A percentile compares a stretch with the other conserved stretches of the same genome.
Conservation (phyloP, 192 early-diverging fungal genomes). For the Obelidium mucronatum region DNA sequence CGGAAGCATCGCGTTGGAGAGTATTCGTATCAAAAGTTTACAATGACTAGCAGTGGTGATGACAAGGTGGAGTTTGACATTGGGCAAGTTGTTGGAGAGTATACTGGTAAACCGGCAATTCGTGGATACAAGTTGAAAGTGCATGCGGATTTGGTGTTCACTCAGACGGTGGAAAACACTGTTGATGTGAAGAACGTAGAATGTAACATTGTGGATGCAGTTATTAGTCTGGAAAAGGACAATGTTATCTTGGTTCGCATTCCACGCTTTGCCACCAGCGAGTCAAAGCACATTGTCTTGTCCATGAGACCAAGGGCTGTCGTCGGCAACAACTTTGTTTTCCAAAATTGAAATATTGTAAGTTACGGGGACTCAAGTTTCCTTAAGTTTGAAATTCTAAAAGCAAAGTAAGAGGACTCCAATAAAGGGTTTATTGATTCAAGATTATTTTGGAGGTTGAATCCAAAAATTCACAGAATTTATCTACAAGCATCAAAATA, state of each 20-base stretch:
- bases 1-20: neutral
- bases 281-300: neutral
- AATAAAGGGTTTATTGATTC: too few species aligned
- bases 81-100: neutral
- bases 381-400: too few species aligned
- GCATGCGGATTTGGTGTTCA: neutral
- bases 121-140: conserved; percentile 4
- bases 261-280: neutral
- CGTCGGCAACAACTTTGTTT: too few species aligned
- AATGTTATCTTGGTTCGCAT: neutral
- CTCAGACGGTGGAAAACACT: neutral
- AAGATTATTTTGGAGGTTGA: too few species aligned
- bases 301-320: neutral
- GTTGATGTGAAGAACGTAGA: neutral
- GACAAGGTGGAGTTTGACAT: neutral
- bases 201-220: neutral
- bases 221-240: neutral
- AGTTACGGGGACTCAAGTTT: too few species aligned
- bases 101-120: neutral
- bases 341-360: too few species aligned
- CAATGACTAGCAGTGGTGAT: neutral
- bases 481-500: too few species aligned
- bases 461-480: too few species aligned
- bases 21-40: conserved; percentile 6
- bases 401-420: too few species aligned